These are phyloP conservation scores for Cordyceps javanica DNA, from an alignment of 2,329 filamentous ascomycete genomes.

Conservation along the genomic window DNA sequence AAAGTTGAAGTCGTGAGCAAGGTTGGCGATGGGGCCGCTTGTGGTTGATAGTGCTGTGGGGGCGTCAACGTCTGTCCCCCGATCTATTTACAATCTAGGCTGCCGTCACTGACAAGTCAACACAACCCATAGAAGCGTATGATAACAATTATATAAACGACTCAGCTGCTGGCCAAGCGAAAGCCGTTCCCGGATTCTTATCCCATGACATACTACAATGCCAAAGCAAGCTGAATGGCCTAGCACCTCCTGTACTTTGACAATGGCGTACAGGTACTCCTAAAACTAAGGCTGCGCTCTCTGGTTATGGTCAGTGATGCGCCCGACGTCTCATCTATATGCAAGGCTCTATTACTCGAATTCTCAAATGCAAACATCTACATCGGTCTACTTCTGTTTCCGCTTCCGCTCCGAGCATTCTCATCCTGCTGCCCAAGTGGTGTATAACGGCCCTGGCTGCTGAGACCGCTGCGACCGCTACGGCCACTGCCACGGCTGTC, in stretches of 20 bases:
- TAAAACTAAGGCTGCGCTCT: not conserved
- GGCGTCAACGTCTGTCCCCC: no score
- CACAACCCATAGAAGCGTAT: no score
- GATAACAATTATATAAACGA: no score
- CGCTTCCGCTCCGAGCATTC: conserved; percentile 17
- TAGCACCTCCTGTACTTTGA: not conserved
- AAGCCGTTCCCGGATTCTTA: not conserved
- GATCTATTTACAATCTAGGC: no score
- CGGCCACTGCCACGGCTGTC: conserved; percentile 31
- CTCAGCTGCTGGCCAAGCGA: no score
- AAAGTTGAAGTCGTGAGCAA: not conserved
- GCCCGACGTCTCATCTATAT: conserved; percentile 2
- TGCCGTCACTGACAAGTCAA: no score
- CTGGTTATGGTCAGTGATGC: not conserved
- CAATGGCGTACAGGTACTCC: not conserved
- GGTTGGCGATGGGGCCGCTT: not conserved
- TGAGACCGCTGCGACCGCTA: conserved; percentile 31
- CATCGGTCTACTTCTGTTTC: conserved; percentile 20
- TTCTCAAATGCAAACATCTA: conserved; percentile 33
- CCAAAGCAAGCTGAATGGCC: not conserved
- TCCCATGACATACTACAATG: no score
- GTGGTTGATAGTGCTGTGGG: not conserved
- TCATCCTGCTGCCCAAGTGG: conserved; percentile 37
- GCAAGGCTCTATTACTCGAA: conserved; percentile 15
- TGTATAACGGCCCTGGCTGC: conserved; percentile 36